Conservation (phyloP, 2,329 filamentous ascomycete species). For the Colletotrichum salicis region DNA sequence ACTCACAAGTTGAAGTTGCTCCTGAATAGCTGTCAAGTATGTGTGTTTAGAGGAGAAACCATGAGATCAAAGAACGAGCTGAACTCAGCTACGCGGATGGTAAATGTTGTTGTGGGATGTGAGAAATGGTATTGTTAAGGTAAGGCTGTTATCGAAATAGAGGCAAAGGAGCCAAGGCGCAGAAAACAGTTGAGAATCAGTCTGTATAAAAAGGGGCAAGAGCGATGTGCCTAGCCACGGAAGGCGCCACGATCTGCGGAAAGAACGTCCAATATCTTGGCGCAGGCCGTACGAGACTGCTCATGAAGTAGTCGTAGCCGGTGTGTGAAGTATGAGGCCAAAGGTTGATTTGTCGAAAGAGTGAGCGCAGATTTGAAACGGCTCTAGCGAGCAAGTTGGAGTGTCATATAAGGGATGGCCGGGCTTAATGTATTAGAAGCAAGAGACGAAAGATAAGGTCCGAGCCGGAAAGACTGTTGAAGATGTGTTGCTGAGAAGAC, state of each 20-base stretch:
- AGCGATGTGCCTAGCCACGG: background rate
- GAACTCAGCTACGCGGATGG: background rate
- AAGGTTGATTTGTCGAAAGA: background rate
- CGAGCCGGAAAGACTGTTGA: background rate
- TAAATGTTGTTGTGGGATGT: background rate
- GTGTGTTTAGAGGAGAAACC: background rate
- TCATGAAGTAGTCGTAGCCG: background rate
- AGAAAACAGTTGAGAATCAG: background rate
- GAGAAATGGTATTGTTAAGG: too few species aligned
- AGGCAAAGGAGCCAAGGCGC: background rate
- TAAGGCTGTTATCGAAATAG: background rate
- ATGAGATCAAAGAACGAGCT: background rate
- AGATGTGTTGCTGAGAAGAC: background rate
- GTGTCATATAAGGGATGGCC: background rate
- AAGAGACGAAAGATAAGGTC: background rate
- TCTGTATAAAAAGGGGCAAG: background rate
- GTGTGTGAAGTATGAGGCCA: background rate
- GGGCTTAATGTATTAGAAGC: background rate
- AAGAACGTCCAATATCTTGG: background rate
- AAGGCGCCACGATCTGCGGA: background rate
- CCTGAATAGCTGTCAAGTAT: too few species aligned
- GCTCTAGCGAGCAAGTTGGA: too few species aligned
- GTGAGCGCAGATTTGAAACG: background rate
- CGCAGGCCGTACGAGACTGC: background rate
- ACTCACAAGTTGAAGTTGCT: background rate